Base-by-base conservation (phyloP, 2,329 filamentous ascomycete genomes). In the Penicillium capsulatum region DNA sequence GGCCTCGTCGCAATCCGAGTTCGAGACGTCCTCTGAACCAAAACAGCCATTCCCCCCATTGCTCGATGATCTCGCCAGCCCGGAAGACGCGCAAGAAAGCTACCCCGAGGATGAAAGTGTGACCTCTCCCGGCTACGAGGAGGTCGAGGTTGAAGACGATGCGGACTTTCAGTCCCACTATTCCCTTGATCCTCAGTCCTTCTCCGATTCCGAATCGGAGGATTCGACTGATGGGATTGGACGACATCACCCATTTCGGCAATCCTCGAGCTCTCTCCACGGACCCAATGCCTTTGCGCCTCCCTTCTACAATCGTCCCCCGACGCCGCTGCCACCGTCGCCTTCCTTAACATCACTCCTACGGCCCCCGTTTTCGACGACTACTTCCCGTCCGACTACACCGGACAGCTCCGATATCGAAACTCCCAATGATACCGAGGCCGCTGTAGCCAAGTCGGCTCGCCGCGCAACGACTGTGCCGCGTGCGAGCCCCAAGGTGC, bases 251-350 rank as follows among this genome's bases (percentile, higher is more conserved):
- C 61, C 65, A 13, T 66, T 68, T 40, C 59, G 61, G 37, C 66
- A 66, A 34, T 70, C 66, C 4, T 58, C 60, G 17, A 57, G 61
- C 34, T 70, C 67, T 2, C 59, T 70, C 16, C 60, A 67, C 24
- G 64, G 66, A 6, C 61, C 65, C 7, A 67, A 70, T 57, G 64
- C 59, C 40, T 85, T 83, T 62, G 78, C 76, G 8, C 92, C 92
- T 17, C 92, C 92, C 11, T 97, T 97, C 73, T 98, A 98, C 73
- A 94, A 94, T 50, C 81, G 91, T 3, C 92, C 92, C n/a, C 92
- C 92, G 0, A 96, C 89, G 2, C 91, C 92, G 3, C 74, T 97
- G 0, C 92, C 92, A 0, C 91, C 91, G 0, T 95, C 89, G 1
- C 92, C 92, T 0, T 94, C 87, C 1, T 71, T 98, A 50, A 97